These are phyloP conservation scores for Didymella sp. DNA, from an alignment of 2,329 filamentous ascomycete genomes.

Conservation along the genomic window DNA sequence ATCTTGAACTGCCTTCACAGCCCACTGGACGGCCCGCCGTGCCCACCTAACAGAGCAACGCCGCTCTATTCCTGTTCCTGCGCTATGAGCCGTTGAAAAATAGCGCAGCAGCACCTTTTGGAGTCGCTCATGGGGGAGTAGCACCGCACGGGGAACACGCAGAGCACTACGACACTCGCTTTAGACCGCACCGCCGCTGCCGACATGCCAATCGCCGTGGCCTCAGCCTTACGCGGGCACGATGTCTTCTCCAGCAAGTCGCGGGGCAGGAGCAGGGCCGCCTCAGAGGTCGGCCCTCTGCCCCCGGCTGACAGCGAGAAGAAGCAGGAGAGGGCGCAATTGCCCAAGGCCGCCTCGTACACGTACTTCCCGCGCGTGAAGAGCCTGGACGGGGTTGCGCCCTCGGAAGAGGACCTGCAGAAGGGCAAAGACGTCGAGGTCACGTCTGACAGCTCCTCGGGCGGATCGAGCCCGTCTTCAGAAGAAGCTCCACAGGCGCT, in stretches of 20 bases:
- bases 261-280: constrained; percentile 42
- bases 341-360: constrained; percentile 51
- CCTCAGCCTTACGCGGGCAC: constrained; percentile 39
- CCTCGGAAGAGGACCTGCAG: constrained; percentile 38
- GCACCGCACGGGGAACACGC: constrained; percentile 8
- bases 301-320: constrained; percentile 26
- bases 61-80: constrained; percentile 22
- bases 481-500: constrained; percentile 41
- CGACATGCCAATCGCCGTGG: constrained; percentile 46
- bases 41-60: constrained; percentile 19
- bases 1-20: constrained; percentile 21
- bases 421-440: constrained; percentile 40
- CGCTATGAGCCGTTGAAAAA: constrained; percentile 33
- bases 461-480: constrained; percentile 54
- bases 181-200: constrained; percentile 5
- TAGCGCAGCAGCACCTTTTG: constrained; percentile 9
- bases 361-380: constrained; percentile 52
- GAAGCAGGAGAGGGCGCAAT: constrained; percentile 34
- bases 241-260: constrained; percentile 41
- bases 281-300: constrained; percentile 41
- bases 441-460: constrained; percentile 51
- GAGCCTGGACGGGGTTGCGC: constrained; percentile 43
- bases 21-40: constrained; percentile 28
- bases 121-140: constrained; percentile 14
- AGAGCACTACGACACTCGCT: constrained; percentile 10